Conservation (phyloP, 2,329 filamentous ascomycete species). For the Colletotrichum eremochloae region DNA sequence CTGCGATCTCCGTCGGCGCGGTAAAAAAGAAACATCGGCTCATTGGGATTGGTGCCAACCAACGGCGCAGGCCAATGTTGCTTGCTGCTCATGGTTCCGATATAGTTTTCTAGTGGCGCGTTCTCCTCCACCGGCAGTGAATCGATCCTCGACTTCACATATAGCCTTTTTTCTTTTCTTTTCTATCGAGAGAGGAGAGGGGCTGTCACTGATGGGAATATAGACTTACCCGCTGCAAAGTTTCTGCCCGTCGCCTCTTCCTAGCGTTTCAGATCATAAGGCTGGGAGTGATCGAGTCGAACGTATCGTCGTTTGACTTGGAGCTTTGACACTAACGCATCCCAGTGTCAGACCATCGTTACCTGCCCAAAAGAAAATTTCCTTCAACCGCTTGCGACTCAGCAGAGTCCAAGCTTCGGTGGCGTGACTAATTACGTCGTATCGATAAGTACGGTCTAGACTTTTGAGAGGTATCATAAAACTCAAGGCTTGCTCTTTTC, state of each 20-base stretch:
- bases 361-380: not conserved
- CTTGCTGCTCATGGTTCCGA: not conserved
- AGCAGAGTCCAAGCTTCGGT: not conserved
- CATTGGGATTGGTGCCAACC: not conserved
- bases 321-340: not conserved
- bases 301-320: not conserved
- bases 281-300: not conserved
- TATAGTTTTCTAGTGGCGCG: no score
- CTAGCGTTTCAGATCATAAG: not conserved
- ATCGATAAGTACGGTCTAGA: not conserved
- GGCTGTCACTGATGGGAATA: not conserved
- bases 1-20: not conserved
- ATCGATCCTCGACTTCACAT: no score
- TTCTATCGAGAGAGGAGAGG: no score
- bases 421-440: not conserved
- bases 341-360: not conserved
- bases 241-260: slow-evolving; percentile 4
- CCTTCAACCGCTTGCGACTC: not conserved
- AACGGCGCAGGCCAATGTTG: not conserved
- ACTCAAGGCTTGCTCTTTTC: not conserved
- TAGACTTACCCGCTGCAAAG: not conserved
- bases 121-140: not conserved
- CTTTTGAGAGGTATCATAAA: not conserved
- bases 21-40: not conserved
- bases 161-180: not conserved